phyloP scores from a whole-genome alignment of 2,329 filamentous ascomycete species.

The Exophiala aquamarina region DNA sequence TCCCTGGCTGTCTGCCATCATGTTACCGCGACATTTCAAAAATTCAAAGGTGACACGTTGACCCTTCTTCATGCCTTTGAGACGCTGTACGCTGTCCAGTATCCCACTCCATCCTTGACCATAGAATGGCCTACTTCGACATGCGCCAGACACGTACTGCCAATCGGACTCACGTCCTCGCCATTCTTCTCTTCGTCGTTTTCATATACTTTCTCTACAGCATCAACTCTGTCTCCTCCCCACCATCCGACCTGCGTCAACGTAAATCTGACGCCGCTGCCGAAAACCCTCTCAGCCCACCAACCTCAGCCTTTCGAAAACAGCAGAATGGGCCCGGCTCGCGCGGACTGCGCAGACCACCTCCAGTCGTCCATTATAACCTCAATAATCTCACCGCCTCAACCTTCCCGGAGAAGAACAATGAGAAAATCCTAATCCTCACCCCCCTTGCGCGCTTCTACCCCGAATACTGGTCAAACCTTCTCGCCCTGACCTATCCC shows the following conservation, averaged over 20 bases:
- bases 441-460: conserved; percentile 95
- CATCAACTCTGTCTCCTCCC: conserved; percentile 18
- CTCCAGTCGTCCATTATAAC: conserved; percentile 88
- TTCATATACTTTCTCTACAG: conserved; percentile 25
- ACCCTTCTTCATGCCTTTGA: neutral
- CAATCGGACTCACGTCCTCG: conserved; percentile 19
- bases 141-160: conserved; percentile 25
- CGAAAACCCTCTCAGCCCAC: conserved; percentile 69
- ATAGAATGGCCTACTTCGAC: conserved; percentile 21
- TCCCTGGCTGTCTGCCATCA: neutral
- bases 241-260: conserved; percentile 35
- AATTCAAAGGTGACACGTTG: conserved; percentile 15
- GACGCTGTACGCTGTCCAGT: neutral
- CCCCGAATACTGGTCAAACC: conserved; percentile 91
- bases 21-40: neutral
- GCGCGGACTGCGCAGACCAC: conserved; percentile 46
- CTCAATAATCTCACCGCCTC: conserved; percentile 93
- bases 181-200: conserved; percentile 20
- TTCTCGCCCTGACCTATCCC: conserved; percentile 79
- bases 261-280: conserved; percentile 58
- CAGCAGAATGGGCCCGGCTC: conserved; percentile 39
- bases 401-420: conserved; percentile 69
- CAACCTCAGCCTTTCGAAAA: conserved; percentile 73
- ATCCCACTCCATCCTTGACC: neutral
- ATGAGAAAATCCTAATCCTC: conserved; percentile 84